phyloP scores from a whole-genome alignment of 805 yeast genomes.

The Nakazawaea ernobii region DNA sequence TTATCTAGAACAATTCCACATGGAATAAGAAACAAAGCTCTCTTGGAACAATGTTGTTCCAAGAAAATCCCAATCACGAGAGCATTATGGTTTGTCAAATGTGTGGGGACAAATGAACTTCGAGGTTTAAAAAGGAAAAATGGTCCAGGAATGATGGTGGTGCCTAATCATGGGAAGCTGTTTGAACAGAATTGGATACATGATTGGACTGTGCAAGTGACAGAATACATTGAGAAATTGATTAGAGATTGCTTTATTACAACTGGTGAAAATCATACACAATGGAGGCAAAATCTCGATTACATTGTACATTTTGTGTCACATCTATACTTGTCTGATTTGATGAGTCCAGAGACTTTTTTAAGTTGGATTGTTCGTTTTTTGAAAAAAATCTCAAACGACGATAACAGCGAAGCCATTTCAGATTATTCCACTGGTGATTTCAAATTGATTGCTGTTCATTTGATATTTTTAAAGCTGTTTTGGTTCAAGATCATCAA shows the following conservation, averaged over 20 bases:
- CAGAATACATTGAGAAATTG: conserved; percentile 49
- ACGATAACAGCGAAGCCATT: not conserved
- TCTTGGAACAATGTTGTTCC: conserved; percentile 67
- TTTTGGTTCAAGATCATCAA: conserved; percentile 68
- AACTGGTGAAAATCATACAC: conserved; percentile 17
- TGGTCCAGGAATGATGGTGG: not conserved
- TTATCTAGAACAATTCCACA: conserved; percentile 83
- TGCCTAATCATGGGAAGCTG: conserved; percentile 1
- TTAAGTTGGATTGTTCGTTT: conserved; percentile 58
- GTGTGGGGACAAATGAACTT: conserved; percentile 78
- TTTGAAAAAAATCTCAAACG: conserved; percentile 25
- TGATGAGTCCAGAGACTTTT: conserved; percentile 59
- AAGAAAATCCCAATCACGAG: conserved; percentile 70
- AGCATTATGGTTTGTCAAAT: conserved; percentile 87
- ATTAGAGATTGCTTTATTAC: conserved; percentile 34
- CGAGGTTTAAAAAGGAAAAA: conserved; percentile 51
- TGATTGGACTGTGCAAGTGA: conserved; percentile 88
- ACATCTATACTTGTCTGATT: conserved; percentile 60
- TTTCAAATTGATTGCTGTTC: conserved; percentile 21
- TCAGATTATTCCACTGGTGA: conserved; percentile 13
- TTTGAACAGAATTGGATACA: conserved; percentile 48
- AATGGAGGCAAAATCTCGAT: conserved; percentile 46
- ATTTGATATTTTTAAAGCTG: conserved; percentile 48
- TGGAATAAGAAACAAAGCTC: conserved; percentile 69
- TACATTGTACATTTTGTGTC: conserved; percentile 58